Base-by-base conservation (phyloP, 2,329 filamentous ascomycete species). In the Alternaria gansuensis region DNA sequence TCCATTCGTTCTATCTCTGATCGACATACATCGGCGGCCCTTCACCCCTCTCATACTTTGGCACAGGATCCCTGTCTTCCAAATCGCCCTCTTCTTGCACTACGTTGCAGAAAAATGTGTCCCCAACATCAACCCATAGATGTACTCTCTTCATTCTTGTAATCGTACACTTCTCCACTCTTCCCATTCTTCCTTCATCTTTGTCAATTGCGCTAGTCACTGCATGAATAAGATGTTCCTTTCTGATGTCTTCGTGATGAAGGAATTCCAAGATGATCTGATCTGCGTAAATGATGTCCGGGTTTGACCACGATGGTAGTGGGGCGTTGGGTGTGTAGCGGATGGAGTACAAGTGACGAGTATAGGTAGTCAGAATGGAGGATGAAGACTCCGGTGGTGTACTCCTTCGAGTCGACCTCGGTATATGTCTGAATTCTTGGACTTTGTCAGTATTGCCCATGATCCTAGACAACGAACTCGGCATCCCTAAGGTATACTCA, bases 51-150 rank as follows among this genome's bases (percentile, higher is more conserved):
- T 65, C 62, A 33, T 65, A 65, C 6, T 41, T 40, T 2, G 60
- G 62, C 21, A 65, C 57, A 24, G 60, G 57, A 43, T 63, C 62
- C 8, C 24, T 46, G 36, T 41, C 51, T 29, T 54, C 62, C 5
- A 41, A 34, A 29, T 55, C 51, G 21, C 40, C n/a, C 8, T 46
- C 51, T 14, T 26, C 50, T 26, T 17, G 31, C 29, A 40, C n/a
- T 6, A 24, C 40, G 21, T 29, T 37, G 10, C 50, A 52, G 3
- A 45, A 26, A 14, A 46, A 13, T 4, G 59, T 53, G 36, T 66
- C 61, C 1, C 53, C 51, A 28, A 65, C 63, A 36, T 66, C 63
- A 41, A 65, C 59, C 57, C 58, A 65, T 46, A 67, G 44, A 8
- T 50, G 29, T 34, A 67, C 58, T 26, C 43, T 60, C 14, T 50